Evolutionary conservation across 768 basidiomycete species (phyloP), one percentile per base, ranked within the genome.

Genomic region (Termitomyces sp.): DNA sequence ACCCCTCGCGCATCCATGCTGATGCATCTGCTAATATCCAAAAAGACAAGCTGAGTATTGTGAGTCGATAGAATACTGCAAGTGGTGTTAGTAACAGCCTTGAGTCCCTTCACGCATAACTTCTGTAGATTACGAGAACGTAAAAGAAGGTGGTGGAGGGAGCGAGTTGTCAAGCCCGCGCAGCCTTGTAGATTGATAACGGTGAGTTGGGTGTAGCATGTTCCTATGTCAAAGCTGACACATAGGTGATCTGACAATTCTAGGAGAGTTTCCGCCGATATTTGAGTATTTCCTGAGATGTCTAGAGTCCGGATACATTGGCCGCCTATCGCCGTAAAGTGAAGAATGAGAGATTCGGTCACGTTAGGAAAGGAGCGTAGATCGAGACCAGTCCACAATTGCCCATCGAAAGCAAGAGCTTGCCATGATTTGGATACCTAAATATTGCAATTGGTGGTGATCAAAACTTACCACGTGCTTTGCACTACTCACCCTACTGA

Each of bases 381-480:
- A 68, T 90, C 80, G 36, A 91, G 75, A 57, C 80, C 68, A 47
- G 73, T 66, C 94, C 94, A 95, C n/a, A 95, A 78, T 66, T 93
- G 90, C 14, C 93, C 93, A 69, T 96, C 94, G 64, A 87, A 85
- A 28, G 87, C 84, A 41, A 95, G 81, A 2, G 74, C 69, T 55
- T 82, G 85, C 93, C 93, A 96, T 10, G 77, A 67, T 68, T 82
- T 88, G 32, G 88, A 94, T 12, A 93, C 88, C 90, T 93, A 62
- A 65, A 40, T 57, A 59, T 32, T 35, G 65, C 40, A 61, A 58
- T 33, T 36, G 30, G 52, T 49, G 47, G 26, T 23, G 12, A 5
- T 30, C 26, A 18, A 36, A 46, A 44, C 33, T 48, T 13, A n/a
- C 23, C 28, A 26, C 49, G 14, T 53, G 12, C 12, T 30, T 55